phyloP scores from a whole-genome alignment of 768 basidiomycete genomes.

The Macrolepiota albuminosa region DNA sequence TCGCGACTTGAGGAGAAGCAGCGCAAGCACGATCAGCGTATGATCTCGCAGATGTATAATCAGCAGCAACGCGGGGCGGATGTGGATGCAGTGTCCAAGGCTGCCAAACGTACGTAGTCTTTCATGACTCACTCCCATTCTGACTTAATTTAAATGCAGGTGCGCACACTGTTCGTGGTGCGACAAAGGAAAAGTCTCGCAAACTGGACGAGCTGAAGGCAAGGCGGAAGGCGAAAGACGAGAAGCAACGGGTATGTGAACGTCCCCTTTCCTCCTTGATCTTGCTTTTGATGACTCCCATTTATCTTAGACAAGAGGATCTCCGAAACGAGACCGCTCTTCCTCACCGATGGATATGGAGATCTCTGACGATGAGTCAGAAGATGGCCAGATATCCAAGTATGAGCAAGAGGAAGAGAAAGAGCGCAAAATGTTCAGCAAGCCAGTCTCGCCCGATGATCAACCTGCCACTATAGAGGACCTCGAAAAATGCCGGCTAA shows the following conservation, averaged over 20 bases:
- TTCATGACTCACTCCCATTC: background rate
- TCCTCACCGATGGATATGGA: conserved; percentile 86
- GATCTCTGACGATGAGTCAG: conserved; percentile 80
- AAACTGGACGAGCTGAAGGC: conserved; percentile 86
- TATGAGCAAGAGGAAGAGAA: conserved; percentile 72
- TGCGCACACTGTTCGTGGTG: conserved; percentile 67
- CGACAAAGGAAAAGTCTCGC: conserved; percentile 74
- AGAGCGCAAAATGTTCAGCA: conserved; percentile 45
- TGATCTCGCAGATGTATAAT: conserved; percentile 70
- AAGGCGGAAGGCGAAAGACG: conserved; percentile 82
- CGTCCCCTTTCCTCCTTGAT: background rate
- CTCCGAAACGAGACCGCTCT: conserved; percentile 66
- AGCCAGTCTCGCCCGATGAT: conserved; percentile 38
- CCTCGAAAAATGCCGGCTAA: conserved; percentile 57
- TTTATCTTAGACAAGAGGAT: conserved; percentile 38
- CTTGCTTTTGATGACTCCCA: background rate
- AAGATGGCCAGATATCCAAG: conserved; percentile 75
- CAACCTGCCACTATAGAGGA: conserved; percentile 51
- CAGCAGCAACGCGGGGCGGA: conserved; percentile 47
- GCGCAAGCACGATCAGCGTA: conserved; percentile 62
- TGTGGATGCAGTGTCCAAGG: conserved; percentile 59
- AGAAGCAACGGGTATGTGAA: conserved; percentile 70
- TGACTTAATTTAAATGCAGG: conserved; percentile 36
- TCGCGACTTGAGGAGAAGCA: conserved; percentile 79
- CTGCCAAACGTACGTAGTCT: conserved; percentile 64